Evolutionary conservation across 1,139 yeast genomes (phyloP).

Genomic region (Magnusiomyces suaveolens): DNA sequence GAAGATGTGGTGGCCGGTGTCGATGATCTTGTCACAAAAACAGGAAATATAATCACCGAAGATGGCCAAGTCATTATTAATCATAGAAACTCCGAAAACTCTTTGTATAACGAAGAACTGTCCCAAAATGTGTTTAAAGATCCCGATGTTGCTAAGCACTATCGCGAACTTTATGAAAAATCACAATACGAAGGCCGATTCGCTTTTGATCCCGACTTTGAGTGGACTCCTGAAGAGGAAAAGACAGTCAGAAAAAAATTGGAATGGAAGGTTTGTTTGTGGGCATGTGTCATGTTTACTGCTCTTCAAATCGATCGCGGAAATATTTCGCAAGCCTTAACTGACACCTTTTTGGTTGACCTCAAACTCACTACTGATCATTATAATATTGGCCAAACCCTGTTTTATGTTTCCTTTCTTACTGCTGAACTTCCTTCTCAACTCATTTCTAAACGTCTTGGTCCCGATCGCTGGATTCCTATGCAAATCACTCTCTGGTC

Average conservation of each 20-base stretch:
- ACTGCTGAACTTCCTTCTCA: slow-evolving; percentile 48
- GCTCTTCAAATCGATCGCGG: slow-evolving; percentile 46
- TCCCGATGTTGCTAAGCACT: slow-evolving; percentile 37
- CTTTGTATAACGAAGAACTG: background rate
- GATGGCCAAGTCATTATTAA: slow-evolving; percentile 12
- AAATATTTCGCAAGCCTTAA: slow-evolving; percentile 42
- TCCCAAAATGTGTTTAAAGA: slow-evolving; percentile 27
- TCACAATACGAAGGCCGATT: slow-evolving; percentile 39
- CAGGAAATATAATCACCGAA: slow-evolving; percentile 18
- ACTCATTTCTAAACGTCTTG: slow-evolving; percentile 42
- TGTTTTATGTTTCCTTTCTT: slow-evolving; percentile 39
- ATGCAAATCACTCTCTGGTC: slow-evolving; percentile 45
- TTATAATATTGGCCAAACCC: slow-evolving; percentile 41
- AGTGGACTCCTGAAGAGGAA: slow-evolving; percentile 44
- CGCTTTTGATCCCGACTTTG: slow-evolving; percentile 39
- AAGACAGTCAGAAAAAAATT: slow-evolving; percentile 33
- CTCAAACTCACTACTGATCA: slow-evolving; percentile 40
- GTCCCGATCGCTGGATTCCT: slow-evolving; percentile 50
- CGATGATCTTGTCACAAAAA: slow-evolving; percentile 17
- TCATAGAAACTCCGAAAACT: background rate
- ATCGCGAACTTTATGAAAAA: slow-evolving; percentile 35
- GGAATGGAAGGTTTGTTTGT: slow-evolving; percentile 38
- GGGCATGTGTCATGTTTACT: slow-evolving; percentile 42
- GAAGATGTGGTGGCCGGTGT: slow-evolving; percentile 8
- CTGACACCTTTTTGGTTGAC: slow-evolving; percentile 42